A percentile compares a stretch with the other conserved stretches of the same genome.
Conservation (phyloP, 331 rosid genomes). For the Spiraea crenata region DNA sequence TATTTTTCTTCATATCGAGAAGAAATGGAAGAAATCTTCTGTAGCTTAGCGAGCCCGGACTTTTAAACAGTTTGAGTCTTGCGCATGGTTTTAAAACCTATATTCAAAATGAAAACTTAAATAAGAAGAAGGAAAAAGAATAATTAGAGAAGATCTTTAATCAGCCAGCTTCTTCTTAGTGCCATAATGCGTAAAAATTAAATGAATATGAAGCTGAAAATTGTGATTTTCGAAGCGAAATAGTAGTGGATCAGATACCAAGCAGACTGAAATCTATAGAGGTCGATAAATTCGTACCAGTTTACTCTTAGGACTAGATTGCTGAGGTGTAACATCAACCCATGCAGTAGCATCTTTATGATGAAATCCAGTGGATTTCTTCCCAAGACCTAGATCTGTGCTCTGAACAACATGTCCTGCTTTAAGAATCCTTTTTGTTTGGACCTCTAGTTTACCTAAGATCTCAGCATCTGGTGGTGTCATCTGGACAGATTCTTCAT, state of each 20-base stretch:
- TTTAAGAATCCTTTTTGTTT: slow-evolving; percentile 24
- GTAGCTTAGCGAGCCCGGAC: slow-evolving; percentile 50
- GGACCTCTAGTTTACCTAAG: slow-evolving; percentile 13
- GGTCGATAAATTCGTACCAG: slow-evolving; percentile 32
- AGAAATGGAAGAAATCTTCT: slow-evolving; percentile 69
- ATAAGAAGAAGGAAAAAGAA: background rate
- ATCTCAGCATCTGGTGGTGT: slow-evolving; percentile 41
- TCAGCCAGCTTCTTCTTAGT: background rate
- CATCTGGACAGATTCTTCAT: slow-evolving; percentile 33
- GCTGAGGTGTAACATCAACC: slow-evolving; percentile 16
- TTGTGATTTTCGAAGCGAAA: background rate
- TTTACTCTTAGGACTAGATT: slow-evolving; percentile 31
- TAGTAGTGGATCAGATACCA: background rate
- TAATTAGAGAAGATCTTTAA: slow-evolving; percentile 5
- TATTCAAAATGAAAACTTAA: slow-evolving; percentile 12
- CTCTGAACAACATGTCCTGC: slow-evolving; percentile 25
- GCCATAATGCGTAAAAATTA: background rate
- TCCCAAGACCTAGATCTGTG: slow-evolving; percentile 22
- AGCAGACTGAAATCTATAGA: background rate
- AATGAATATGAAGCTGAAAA: background rate
- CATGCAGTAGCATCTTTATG: background rate
- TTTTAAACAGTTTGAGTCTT: slow-evolving; percentile 39
- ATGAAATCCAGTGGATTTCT: slow-evolving; percentile 21
- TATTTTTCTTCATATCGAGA: slow-evolving; percentile 29
- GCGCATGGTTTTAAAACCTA: slow-evolving; percentile 52